These are phyloP conservation scores for Carnegiea gigantea DNA, from an alignment of 179 eudicot species.

Conservation along the genomic window DNA sequence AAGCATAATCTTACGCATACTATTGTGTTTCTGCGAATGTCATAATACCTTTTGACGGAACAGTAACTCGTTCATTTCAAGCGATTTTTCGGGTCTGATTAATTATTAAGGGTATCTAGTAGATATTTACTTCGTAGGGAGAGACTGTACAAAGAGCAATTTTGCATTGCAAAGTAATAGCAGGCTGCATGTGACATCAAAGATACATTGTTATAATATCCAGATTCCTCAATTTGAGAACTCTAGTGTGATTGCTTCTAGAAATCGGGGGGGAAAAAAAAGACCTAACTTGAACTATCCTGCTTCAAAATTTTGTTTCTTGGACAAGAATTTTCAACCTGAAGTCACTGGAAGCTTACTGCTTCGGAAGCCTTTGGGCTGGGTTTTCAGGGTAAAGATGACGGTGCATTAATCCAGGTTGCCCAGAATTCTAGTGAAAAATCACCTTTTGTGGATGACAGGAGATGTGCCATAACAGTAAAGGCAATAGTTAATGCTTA, in stretches of 20 bases:
- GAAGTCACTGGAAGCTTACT: neutral
- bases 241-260: neutral
- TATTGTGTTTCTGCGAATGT: neutral
- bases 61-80: neutral
- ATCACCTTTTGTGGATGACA: neutral
- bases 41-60: neutral
- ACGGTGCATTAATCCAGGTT: neutral
- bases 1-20: neutral
- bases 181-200: neutral
- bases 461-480: neutral
- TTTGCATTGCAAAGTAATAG: neutral
- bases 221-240: neutral
- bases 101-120: neutral
- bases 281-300: neutral
- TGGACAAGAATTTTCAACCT: neutral
- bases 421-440: neutral
- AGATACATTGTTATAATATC: neutral
- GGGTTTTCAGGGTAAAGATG: neutral
- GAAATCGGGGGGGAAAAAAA: neutral
- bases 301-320: neutral
- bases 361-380: neutral
- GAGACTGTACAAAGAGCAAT: neutral
- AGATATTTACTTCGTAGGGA: neutral
- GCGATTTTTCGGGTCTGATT: neutral
- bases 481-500: neutral